Base-by-base conservation (phyloP, 2,329 filamentous ascomycete species). In the Fusarium sp. region DNA sequence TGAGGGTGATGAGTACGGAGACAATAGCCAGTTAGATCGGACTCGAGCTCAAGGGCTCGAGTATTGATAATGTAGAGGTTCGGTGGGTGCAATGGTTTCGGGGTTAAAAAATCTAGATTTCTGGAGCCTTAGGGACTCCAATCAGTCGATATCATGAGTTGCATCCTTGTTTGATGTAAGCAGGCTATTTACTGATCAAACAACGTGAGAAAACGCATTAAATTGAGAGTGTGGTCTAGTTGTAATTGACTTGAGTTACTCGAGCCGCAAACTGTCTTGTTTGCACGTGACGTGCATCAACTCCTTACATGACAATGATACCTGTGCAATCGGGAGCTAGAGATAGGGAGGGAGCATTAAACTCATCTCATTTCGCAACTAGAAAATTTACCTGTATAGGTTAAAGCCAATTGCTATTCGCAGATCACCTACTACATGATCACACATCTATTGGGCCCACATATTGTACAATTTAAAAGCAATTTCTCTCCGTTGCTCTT, bases 211-310 rank as follows among this genome's bases (percentile, higher is more conserved):
- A 9, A 30, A 30, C 10, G 10, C 8, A 30, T 12, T 58, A 44
- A 56, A 37, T 58, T 20, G 44, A 23, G 18, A 30, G 23, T 40
- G 53, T 45, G 44, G 53, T 45, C 44, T 32, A 44, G 44, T 30
- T n/a, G 20, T 14, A 41, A 20, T 56, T 33, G 35, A 62, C 45
- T 46, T 17, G 17, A 57, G 48, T 32, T 37, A 32, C 30, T 42
- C 30, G 33, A 52, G 53, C 53, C 26, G 52, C 50, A 57, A 54
- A 40, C 41, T 68, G 70, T 62, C 70, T 60, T 64, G 59, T 56
- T 56, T 62, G 69, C 70, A 73, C 70, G 70, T 73, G 70, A 73
- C 67, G 56, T 55, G 46, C 41, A 33, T 50, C 38, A 41, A 67
- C 58, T 63, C 63, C 63, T 67, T 67, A 27, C 49, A 67, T 67